phyloP scores from a whole-genome alignment of 2,329 filamentous ascomycete genomes.

The Fusarium compactum region DNA sequence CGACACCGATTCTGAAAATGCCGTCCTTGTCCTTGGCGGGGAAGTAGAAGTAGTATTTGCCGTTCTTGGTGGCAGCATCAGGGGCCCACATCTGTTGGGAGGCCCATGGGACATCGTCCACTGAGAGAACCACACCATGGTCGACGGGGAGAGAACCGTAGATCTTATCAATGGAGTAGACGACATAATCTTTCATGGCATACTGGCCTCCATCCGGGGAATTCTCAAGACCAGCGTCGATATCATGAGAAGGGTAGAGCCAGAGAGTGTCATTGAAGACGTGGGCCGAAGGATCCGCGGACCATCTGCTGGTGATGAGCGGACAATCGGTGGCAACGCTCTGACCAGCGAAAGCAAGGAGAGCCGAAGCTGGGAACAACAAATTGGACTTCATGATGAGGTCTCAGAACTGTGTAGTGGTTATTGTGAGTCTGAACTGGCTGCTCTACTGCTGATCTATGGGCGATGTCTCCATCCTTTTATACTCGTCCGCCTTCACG shows the following conservation, averaged over 20 bases:
- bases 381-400: constrained; percentile 7
- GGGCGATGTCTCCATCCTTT: background rate
- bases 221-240: background rate
- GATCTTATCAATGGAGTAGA: constrained; percentile 23
- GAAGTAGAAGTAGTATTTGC: constrained; percentile 33
- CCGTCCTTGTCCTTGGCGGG: constrained; percentile 24
- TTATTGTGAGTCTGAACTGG: background rate
- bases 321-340: constrained; percentile 6
- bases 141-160: constrained; percentile 9
- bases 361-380: background rate
- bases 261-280: constrained; percentile 15
- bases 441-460: background rate
- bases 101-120: constrained; percentile 15
- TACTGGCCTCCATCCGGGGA: background rate
- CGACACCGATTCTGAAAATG: constrained; percentile 26
- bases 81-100: constrained; percentile 26
- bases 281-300: constrained; percentile 23
- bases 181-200: constrained; percentile 22
- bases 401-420: background rate
- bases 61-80: constrained; percentile 23
- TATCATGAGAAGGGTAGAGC: constrained; percentile 24
- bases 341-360: background rate
- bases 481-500: background rate
- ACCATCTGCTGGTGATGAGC: constrained; percentile 18
- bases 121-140: constrained; percentile 9